phyloP scores from a whole-genome alignment of 2,329 filamentous ascomycete genomes.

The Hypoxylon rubiginosum region DNA sequence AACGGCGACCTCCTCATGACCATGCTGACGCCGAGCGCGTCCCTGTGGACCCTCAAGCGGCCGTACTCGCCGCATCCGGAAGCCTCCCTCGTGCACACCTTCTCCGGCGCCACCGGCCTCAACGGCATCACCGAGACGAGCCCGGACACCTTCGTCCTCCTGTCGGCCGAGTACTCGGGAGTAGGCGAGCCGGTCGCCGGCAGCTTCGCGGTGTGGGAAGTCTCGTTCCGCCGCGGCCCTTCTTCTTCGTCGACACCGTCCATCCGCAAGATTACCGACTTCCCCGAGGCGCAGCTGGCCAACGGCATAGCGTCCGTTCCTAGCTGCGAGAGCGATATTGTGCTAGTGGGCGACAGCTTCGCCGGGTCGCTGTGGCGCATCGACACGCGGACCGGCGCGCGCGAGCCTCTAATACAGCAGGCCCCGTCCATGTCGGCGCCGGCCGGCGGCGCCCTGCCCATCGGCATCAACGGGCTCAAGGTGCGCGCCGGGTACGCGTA shows the following conservation, averaged over 20 bases:
- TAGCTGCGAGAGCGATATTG: conserved; percentile 22
- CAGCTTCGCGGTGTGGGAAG: conserved; percentile 38
- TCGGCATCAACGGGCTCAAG: conserved; percentile 51
- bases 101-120: conserved; percentile 46
- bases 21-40: conserved; percentile 46
- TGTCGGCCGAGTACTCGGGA: conserved; percentile 29
- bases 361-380: conserved; percentile 47
- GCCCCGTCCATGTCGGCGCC: conserved; percentile 44
- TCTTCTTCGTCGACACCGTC: not conserved
- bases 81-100: conserved; percentile 48
- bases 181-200: conserved; percentile 29
- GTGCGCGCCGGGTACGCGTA: conserved; percentile 46
- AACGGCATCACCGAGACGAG: conserved; percentile 52
- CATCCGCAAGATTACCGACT: conserved; percentile 38
- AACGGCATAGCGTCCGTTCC: conserved; percentile 47
- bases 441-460: conserved; percentile 10
- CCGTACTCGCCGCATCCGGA: conserved; percentile 43
- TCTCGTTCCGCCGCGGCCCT: conserved; percentile 23
- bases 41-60: conserved; percentile 49
- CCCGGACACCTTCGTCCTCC: conserved; percentile 43
- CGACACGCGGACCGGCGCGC: conserved; percentile 41
- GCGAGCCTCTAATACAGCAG: conserved; percentile 37
- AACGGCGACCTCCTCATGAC: conserved; percentile 53
- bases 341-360: conserved; percentile 48
- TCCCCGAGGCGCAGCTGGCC: conserved; percentile 35